Base-by-base conservation (phyloP, 2,329 filamentous ascomycete genomes). In the Rhinocladiella similis region DNA sequence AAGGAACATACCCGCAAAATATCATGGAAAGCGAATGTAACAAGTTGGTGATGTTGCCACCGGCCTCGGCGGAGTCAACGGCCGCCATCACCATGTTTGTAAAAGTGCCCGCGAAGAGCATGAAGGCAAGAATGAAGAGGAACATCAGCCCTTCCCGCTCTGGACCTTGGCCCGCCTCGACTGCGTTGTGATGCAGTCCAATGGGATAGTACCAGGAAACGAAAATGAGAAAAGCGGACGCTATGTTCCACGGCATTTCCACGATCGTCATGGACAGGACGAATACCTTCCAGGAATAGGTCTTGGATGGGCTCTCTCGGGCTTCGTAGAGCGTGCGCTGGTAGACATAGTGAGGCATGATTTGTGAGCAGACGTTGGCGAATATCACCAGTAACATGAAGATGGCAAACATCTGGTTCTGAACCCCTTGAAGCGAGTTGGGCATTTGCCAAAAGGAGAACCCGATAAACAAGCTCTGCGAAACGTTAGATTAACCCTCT, bases 261-360 rank as follows among this genome's bases (percentile, higher is more conserved):
- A 81, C 82, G 1, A 90, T 73, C 3, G 90, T 78, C 57, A 87
- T 83, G 0, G 86, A 86, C 0, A 85, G 86, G 54, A 81, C 81
- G 67, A 91, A 91, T 0, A 87, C 85, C n/a, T 84, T 72, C 84
- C 87, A 90, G 27, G 83, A 84, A 70, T 91, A 91, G 61, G 90
- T 89, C 18, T 86, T 80, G 0, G 83, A 86, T 1, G 87, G 87
- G 5, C 85, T 79, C 67, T 92, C 88, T 33, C 89, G 80, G 0
- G 69, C 61, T 13, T 87, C 81, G 80, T 87, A 91, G 4, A 91
- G 76, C 0, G 80, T 80, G 68, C 88, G 83, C 66, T 78, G 80
- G 66, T 90, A 89, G 63, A 91, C 81, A 56, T 91, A 81, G 0
- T 88, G 85, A 46, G 90, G 73, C 27, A 74, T 70, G 53, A 67